Evolutionary conservation across 2,329 filamentous ascomycete genomes (phyloP).

Genomic region (Hirsutella thompsonii): DNA sequence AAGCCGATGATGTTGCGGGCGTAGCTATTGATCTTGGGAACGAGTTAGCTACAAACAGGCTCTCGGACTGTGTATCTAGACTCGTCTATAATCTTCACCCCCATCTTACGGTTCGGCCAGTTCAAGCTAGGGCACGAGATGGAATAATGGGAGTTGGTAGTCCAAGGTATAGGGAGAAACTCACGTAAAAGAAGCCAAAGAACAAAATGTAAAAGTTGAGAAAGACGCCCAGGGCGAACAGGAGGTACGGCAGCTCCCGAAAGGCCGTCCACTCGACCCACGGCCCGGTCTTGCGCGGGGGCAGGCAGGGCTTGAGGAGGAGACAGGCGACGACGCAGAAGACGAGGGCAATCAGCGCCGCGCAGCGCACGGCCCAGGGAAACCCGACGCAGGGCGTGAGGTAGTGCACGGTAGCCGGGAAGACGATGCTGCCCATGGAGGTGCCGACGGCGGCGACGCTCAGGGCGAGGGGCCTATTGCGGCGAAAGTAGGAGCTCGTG

Average conservation of each 20-base stretch:
- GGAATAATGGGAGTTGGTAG: too few relatives aligned
- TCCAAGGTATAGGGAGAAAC: conserved; percentile 4
- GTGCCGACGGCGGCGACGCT: conserved; percentile 48
- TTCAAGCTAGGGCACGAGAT: too few relatives aligned
- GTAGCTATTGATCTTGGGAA: conserved; percentile 34
- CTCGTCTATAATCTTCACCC: too few relatives aligned
- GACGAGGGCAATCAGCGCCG: conserved; percentile 47
- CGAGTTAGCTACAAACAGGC: too few relatives aligned
- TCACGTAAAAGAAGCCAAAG: conserved; percentile 29
- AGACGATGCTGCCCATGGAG: conserved; percentile 41
- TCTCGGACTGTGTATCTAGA: too few relatives aligned
- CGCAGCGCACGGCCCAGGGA: conserved; percentile 47
- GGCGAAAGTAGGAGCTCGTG: conserved; percentile 48
- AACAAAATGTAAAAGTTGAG: conserved; percentile 27
- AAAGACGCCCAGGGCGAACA: conserved; percentile 36
- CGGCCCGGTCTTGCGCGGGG: conserved; percentile 33
- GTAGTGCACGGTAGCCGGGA: conserved; percentile 42
- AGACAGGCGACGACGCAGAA: conserved; percentile 27
- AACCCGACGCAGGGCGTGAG: conserved; percentile 47
- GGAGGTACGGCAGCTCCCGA: conserved; percentile 38
- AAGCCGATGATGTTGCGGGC: conserved; percentile 29
- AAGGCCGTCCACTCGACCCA: conserved; percentile 45
- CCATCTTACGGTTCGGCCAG: neutral
- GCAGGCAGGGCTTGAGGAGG: conserved; percentile 29
- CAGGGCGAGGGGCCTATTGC: conserved; percentile 42